Evolutionary conservation across 257 asterid species (phyloP).

Genomic region (Penstemon newberryi): DNA sequence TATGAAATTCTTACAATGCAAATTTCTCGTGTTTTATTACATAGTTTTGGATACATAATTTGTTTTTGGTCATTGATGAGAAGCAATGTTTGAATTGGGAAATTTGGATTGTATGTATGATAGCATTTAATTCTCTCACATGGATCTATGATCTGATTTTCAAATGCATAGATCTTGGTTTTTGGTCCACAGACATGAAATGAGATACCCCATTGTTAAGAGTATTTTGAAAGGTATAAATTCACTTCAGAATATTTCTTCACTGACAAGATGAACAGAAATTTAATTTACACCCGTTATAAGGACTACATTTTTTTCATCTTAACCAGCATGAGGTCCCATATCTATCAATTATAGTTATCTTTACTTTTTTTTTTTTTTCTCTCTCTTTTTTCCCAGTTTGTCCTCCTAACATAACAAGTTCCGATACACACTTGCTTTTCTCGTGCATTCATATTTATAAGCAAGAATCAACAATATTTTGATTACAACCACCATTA

Average conservation of each 20-base stretch:
- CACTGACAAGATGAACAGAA: conserved; percentile 25
- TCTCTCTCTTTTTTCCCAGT: no score
- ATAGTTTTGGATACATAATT: conserved; percentile 9
- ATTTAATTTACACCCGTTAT: no score
- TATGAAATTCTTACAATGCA: conserved; percentile 22
- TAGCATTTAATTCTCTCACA: conserved; percentile 90
- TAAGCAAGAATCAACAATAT: background rate
- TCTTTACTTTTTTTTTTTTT: no score
- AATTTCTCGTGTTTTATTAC: conserved; percentile 40
- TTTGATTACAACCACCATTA: background rate
- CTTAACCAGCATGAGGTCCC: no score
- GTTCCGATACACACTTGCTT: no score
- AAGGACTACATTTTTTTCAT: no score
- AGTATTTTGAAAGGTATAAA: conserved; percentile 30
- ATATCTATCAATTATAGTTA: no score
- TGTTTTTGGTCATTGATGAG: conserved; percentile 41
- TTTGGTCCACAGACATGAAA: conserved; percentile 46
- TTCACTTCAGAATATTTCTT: conserved; percentile 35
- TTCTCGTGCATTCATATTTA: background rate
- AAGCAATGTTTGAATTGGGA: conserved; percentile 25
- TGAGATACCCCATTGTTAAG: no score
- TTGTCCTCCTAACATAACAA: no score
- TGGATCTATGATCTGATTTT: conserved; percentile 70
- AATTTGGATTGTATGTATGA: conserved; percentile 40
- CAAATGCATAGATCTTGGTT: conserved; percentile 35